A percentile compares a stretch with the other conserved stretches of the same genome.
These are phyloP conservation scores for Linum lewisii DNA, from an alignment of 345 rosid genomes.

Conservation along the genomic window DNA sequence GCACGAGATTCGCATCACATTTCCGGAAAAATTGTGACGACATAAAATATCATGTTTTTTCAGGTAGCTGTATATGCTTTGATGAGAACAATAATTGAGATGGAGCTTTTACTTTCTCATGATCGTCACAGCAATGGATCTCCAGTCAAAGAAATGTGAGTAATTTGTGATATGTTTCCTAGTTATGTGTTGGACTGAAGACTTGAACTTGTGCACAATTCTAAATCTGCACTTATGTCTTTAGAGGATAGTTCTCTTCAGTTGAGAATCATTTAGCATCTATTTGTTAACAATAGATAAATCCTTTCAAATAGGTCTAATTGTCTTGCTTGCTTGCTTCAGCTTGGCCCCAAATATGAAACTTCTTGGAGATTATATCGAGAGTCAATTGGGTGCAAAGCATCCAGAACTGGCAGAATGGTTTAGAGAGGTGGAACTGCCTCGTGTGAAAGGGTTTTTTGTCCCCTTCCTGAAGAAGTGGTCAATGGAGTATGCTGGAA, in stretches of 20 bases:
- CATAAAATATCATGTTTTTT: slow-evolving; percentile 10
- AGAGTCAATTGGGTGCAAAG: slow-evolving; percentile 34
- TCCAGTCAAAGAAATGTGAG: slow-evolving; percentile 47
- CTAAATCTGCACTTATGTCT: background rate
- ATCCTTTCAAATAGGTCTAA: background rate
- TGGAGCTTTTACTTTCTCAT: slow-evolving; percentile 52
- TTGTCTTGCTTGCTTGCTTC: slow-evolving; percentile 17
- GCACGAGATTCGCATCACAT: too few species aligned
- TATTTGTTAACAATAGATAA: slow-evolving; percentile 5
- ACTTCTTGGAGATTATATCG: slow-evolving; percentile 32
- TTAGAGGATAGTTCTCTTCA: background rate
- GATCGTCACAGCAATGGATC: slow-evolving; percentile 40
- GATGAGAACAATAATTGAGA: slow-evolving; percentile 47
- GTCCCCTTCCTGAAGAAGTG: slow-evolving; percentile 57
- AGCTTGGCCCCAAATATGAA: slow-evolving; percentile 41
- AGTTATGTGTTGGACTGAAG: background rate
- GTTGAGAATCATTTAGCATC: background rate
- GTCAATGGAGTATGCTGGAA: slow-evolving; percentile 67
- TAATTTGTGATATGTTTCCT: background rate
- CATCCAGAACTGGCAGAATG: slow-evolving; percentile 39
- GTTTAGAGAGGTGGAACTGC: slow-evolving; percentile 51
- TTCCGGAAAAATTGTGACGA: too few species aligned
- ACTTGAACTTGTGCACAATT: background rate
- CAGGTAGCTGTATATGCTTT: slow-evolving; percentile 61
- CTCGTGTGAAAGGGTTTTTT: slow-evolving; percentile 45